These are phyloP conservation scores for Acer campestre DNA, from an alignment of 345 rosid genomes.

Conservation along the genomic window DNA sequence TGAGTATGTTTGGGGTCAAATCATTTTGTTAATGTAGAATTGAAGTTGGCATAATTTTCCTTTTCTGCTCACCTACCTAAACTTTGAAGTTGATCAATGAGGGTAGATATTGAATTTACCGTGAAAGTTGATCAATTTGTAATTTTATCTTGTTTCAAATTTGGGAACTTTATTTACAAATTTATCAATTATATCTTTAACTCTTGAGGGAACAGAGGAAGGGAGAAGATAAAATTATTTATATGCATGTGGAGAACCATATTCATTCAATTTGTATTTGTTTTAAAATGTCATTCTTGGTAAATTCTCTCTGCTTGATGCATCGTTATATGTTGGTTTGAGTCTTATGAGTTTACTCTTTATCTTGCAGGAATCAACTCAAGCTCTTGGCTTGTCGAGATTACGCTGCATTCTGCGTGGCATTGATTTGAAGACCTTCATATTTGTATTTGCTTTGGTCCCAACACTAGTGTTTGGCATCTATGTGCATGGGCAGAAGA, in stretches of 20 bases:
- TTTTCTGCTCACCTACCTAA: neutral
- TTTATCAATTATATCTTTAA: no score
- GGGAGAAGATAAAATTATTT: neutral
- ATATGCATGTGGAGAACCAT: neutral
- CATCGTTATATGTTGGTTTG: conserved; percentile 16
- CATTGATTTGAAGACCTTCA: conserved; percentile 69
- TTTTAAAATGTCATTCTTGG: neutral
- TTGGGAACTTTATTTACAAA: no score
- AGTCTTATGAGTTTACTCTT: conserved; percentile 7
- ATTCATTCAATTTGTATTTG: neutral
- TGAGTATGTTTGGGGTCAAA: neutral
- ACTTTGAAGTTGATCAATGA: neutral
- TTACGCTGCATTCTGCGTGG: conserved; percentile 91
- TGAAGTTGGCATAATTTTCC: neutral
- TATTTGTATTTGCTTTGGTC: conserved; percentile 66
- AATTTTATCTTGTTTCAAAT: no score
- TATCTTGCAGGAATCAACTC: conserved; percentile 71
- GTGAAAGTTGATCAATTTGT: no score
- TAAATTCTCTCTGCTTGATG: neutral
- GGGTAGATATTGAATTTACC: neutral
- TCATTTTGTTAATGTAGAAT: neutral
- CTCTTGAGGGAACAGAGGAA: neutral
- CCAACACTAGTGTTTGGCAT: conserved; percentile 69
- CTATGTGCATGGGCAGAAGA: conserved; percentile 77
- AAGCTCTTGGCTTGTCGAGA: conserved; percentile 80